phyloP scores from a whole-genome alignment of 148 eudicot genomes.

The Cornus florida region DNA sequence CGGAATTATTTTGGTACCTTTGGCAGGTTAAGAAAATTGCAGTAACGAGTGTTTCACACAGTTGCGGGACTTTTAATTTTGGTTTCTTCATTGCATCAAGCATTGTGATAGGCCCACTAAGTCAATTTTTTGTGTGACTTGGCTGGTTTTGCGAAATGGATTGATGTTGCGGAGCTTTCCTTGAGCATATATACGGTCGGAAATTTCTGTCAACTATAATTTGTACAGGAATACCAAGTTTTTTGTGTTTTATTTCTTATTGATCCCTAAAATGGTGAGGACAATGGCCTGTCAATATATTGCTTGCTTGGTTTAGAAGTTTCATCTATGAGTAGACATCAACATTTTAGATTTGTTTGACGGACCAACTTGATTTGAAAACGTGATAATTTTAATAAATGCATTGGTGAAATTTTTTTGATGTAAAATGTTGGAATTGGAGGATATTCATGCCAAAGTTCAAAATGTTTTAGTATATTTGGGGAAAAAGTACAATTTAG shows the following conservation, averaged over 20 bases:
- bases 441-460: background rate
- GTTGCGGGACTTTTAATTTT: background rate
- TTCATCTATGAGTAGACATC: background rate
- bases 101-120: background rate
- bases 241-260: no score
- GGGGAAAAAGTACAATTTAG: background rate
- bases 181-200: no score
- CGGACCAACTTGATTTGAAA: background rate
- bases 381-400: background rate
- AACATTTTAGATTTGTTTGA: background rate
- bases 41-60: background rate
- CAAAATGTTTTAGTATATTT: background rate
- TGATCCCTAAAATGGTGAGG: background rate
- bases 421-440: background rate
- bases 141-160: background rate
- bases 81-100: background rate
- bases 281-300: background rate
- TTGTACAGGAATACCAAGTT: background rate
- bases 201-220: background rate
- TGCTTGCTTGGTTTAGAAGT: background rate
- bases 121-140: background rate
- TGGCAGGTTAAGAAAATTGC: background rate
- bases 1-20: background rate
- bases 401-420: background rate
- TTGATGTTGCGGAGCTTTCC: background rate